Evolutionary conservation across 257 asterid genomes (phyloP), one percentile per base, ranked within the genome.

Genomic region (Solanum virginianum): DNA sequence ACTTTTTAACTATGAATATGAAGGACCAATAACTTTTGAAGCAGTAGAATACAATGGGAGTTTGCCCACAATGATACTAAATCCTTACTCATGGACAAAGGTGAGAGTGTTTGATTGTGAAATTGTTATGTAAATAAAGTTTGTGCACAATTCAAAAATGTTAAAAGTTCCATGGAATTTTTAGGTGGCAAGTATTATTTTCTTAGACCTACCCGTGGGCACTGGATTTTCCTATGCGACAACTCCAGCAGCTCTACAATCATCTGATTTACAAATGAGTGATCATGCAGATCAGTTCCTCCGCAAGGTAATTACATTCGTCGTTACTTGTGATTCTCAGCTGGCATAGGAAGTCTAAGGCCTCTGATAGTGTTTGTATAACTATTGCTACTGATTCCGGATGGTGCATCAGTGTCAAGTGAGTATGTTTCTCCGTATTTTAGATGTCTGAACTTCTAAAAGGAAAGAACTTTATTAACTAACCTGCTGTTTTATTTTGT

Each of bases 51-150:
- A 85, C 29, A 85, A 79, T 85, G 87, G 87, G 53, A 85, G 84
- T 55, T 75, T 85, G 13, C 84, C 84, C 12, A 77, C 47, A 60
- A 47, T 85, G 84, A 1, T 49, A 43, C 29, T 85, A 20, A 85
- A 79, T 65, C 65, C 74, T 26, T n/a, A 79, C 54, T 62, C 87
- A 77, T 85, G 83, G 84, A 85, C 87, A 75, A 62, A 79, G 84
- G 87, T 79, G n/a, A 66, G 32, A 29, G 32, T 29, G 32, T 29
- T 26, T 26, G 29, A 26, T 1, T 26, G 29, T 29, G n/a, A 29
- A 2, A 1, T 29, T 29, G 29, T 4, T 43, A 26, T 10, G 24
- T 47, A 22, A 29, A 43, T 26, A 9, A 57, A 8, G 56, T 43
- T 22, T 4, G 11, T 82, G 24, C 3, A 41, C 47, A 26, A 14